A percentile compares a stretch with the other conserved stretches of the same genome.
phyloP scores from a whole-genome alignment of 2,329 filamentous ascomycete genomes.

The Tolypocladium cylindrosporum region DNA sequence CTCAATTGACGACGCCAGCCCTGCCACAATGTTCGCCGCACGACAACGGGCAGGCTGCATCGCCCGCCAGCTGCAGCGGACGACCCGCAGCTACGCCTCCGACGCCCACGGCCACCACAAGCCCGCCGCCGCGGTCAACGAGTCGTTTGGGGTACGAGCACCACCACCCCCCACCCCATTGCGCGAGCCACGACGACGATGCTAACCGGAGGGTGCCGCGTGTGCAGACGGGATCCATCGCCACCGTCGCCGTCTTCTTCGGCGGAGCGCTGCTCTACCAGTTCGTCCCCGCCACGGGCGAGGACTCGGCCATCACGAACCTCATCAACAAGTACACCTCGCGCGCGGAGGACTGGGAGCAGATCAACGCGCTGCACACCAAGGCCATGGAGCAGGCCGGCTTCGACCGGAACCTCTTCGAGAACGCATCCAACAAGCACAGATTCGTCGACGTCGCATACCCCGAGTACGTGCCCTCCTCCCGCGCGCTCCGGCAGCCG shows the following conservation, averaged over 20 bases:
- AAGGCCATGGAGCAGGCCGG: conserved; percentile 44
- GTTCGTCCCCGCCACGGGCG: conserved; percentile 39
- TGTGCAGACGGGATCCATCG: conserved; percentile 38
- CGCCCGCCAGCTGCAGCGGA: conserved; percentile 25
- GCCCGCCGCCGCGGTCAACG: conserved; percentile 36
- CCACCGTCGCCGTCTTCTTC: conserved; percentile 34
- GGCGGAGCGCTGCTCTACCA: conserved; percentile 35
- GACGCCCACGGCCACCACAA: conserved; percentile 38
- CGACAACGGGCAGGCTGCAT: conserved; percentile 33
- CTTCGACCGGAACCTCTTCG: conserved; percentile 46
- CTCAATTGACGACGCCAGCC: conserved; percentile 21
- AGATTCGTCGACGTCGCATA: conserved; percentile 41
- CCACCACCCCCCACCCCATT: neutral
- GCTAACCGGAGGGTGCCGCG: neutral
- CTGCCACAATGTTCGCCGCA: conserved; percentile 29
- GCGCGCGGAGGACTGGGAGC: conserved; percentile 38
- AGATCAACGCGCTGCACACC: conserved; percentile 42
- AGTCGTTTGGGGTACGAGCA: conserved; percentile 45
- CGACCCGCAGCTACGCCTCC: conserved; percentile 43
- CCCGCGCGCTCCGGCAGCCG: neutral
- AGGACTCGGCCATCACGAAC: conserved; percentile 34
- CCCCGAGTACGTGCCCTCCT: conserved; percentile 43
- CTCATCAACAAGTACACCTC: conserved; percentile 37
- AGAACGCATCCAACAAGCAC: conserved; percentile 31
- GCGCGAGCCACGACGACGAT: neutral